Percentiles rank a stretch among this genome's conserved stretches.
phyloP scores from a whole-genome alignment of 129 eudicot genomes.

The carrot (Daucus carota) region DH1_v3.0 NC_030382.2:50755501-50756000 shows the following conservation, averaged over 20 bases:
- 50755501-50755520: constrained; percentile 62
- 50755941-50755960: not conserved
- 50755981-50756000: not conserved
- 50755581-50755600: constrained; percentile 47
- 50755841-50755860: constrained; percentile 84
- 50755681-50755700: constrained; percentile 64
- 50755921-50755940: constrained; percentile 89
- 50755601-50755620: constrained; percentile 36
- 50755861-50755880: constrained; percentile 74
- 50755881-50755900: constrained; percentile 69
- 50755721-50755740: not conserved
- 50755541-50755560: constrained; percentile 28
- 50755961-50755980: not conserved
- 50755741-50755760: not conserved
- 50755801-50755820: not conserved
- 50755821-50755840: constrained; percentile 30
- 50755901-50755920: constrained; percentile 70
- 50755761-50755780: not conserved
- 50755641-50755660: constrained; percentile 48
- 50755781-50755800: not conserved
- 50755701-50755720: not conserved
- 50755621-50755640: constrained; percentile 70
- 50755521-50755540: constrained; percentile 69
- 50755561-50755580: constrained; percentile 76
- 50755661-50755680: constrained; percentile 77